Evolutionary conservation across 768 basidiomycete species (phyloP), one percentile per base, ranked within the genome.

Genomic region (Leccinum variicolor): DNA sequence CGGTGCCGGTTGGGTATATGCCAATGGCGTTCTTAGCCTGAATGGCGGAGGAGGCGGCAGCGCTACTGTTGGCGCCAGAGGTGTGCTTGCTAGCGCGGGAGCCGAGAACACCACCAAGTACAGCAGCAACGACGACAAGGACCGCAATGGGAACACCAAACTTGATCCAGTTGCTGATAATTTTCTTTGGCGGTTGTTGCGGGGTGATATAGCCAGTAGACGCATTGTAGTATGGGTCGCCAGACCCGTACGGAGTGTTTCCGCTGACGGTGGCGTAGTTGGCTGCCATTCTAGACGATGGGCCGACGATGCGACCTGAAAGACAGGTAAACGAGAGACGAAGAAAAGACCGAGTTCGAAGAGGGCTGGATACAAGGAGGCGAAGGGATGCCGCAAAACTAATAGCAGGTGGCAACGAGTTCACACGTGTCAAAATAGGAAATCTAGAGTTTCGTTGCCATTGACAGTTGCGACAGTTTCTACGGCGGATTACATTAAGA

Each of bases 51-150:
- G 81, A 84, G 6, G 79, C 62, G 6, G 79, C 62, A 15, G 64
- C 67, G 50, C 51, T 61, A n/a, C 70, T 50, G 19, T 67, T 56
- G 63, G 65, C 69, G 39, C 75, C 76, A 56, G 79, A 80, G 63
- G 71, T 63, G 13, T 75, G 75, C 57, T 79, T 80, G 64, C 73
- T 63, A 14, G 79, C 73, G 48, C 83, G 83, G 49, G 84, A 83
- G 41, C 90, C 94, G 26, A 98, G 63, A 47, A 98, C 83, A 62
- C 88, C 93, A 33, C 90, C 95, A 25, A 91, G 74, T 23, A 92
- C 81, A 46, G 84, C 89, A 41, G 76, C 90, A 50, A 77, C 75
- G 59, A 90, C 81, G 59, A 89, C 79, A 25, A 87, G 69, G 59
- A 91, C 69, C 25, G 79, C 77, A 52, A 89, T 70, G 15, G 90